phyloP scores from a whole-genome alignment of 2,329 filamentous ascomycete species.

The Paecilomyces sp. region DNA sequence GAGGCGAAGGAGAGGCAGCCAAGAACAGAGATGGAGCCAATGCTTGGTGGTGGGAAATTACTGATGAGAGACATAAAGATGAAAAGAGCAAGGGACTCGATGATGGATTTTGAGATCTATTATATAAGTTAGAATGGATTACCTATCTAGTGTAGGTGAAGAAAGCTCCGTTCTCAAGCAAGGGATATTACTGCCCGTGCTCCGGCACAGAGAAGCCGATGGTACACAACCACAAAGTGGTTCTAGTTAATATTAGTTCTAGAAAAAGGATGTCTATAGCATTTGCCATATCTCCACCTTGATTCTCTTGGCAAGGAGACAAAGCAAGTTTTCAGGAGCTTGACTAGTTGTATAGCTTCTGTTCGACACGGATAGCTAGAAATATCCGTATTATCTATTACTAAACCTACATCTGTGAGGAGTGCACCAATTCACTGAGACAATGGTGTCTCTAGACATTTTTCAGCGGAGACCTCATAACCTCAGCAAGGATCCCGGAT shows the following conservation, averaged over 20 bases:
- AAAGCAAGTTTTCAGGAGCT: background rate
- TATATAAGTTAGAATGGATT: background rate
- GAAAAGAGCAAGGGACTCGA: constrained; percentile 44
- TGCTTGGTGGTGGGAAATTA: constrained; percentile 52
- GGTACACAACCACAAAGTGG: background rate
- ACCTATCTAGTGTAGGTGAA: background rate
- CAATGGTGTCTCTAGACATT: no score
- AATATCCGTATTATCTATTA: no score
- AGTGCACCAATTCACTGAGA: no score
- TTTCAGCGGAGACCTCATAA: no score
- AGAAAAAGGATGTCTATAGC: background rate
- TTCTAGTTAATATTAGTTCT: background rate
- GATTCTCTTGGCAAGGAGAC: background rate
- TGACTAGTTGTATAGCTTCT: background rate
- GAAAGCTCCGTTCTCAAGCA: background rate
- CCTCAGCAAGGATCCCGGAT: no score
- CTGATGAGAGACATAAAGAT: constrained; percentile 39
- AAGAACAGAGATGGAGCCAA: constrained; percentile 42
- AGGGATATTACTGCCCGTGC: background rate
- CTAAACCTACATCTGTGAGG: no score
- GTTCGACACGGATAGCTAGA: background rate
- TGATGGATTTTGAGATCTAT: constrained; percentile 42
- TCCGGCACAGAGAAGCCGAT: background rate
- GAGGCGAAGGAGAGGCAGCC: constrained; percentile 3
- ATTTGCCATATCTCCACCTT: background rate